Percentiles rank a stretch among this genome's conserved stretches.
Conservation (phyloP, 2,329 filamentous ascomycete genomes). For the Tolypocladium capitatum region DNA sequence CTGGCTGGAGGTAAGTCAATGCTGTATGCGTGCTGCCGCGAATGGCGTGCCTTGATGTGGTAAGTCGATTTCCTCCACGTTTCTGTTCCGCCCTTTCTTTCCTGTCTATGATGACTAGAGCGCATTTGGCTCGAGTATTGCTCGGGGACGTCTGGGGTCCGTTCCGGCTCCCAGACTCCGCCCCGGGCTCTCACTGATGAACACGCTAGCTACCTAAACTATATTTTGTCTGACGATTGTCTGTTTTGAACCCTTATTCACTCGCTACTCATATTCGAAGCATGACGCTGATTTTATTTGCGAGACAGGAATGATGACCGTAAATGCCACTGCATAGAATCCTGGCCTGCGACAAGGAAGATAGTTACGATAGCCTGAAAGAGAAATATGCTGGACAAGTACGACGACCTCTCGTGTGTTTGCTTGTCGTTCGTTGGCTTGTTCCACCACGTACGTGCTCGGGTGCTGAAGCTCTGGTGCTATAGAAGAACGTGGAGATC, state of each 20-base stretch:
- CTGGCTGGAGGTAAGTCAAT: conserved; percentile 76
- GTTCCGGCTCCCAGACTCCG: conserved; percentile 59
- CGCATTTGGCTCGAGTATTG: conserved; percentile 99
- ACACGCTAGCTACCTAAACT: conserved; percentile 92
- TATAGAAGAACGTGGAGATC: conserved; percentile 67
- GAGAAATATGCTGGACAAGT: conserved; percentile 79
- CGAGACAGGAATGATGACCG: conserved; percentile 12
- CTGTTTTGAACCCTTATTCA: too few species aligned
- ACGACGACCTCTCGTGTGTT: conserved; percentile 27
- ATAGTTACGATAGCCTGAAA: conserved; percentile 69
- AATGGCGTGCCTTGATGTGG: conserved; percentile 14
- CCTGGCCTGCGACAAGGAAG: conserved; percentile 84
- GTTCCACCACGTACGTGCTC: conserved; percentile 11
- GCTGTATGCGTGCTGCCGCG: not conserved
- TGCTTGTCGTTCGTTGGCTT: conserved; percentile 1
- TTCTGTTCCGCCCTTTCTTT: conserved; percentile 10
- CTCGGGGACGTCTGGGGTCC: conserved; percentile 46
- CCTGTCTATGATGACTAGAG: conserved; percentile 92
- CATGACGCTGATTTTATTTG: not conserved
- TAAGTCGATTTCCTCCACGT: conserved; percentile 17
- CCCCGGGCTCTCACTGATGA: conserved; percentile 84
- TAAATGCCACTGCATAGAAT: conserved; percentile 45
- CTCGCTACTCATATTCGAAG: not conserved
- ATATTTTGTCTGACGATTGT: conserved; percentile 66
- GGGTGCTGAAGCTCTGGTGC: conserved; percentile 34